Conservation (phyloP, 2,329 filamentous ascomycete genomes). For the Talaromyces sp. region DNA sequence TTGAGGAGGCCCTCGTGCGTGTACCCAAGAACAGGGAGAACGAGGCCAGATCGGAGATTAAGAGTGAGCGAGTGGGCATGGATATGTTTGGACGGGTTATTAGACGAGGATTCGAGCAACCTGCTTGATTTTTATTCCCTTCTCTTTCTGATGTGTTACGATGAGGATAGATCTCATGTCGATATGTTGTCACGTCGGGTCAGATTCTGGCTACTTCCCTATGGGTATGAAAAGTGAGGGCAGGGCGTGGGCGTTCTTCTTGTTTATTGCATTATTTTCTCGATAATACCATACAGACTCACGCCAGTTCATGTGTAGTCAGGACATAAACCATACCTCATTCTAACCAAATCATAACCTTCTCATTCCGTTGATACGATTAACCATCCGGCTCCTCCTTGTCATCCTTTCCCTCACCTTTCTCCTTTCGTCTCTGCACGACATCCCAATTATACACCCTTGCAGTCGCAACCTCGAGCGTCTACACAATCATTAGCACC, state of each 20-base stretch:
- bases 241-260: conserved; percentile 19
- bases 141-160: conserved; percentile 11
- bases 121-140: conserved; percentile 48
- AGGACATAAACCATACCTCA: not conserved
- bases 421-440: conserved; percentile 89
- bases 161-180: conserved; percentile 18
- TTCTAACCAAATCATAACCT: not conserved
- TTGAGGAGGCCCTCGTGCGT: conserved; percentile 61
- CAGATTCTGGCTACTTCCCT: not conserved
- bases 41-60: conserved; percentile 92
- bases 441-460: conserved; percentile 99
- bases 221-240: conserved; percentile 13
- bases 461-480: conserved; percentile 92
- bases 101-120: conserved; percentile 80
- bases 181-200: conserved; percentile 13
- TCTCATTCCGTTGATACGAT: not conserved
- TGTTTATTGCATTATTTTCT: conserved; percentile 6
- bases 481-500: conserved; percentile 51
- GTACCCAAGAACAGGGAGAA: conserved; percentile 94
- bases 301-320: not conserved
- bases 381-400: conserved; percentile 25
- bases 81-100: conserved; percentile 62
- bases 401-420: conserved; percentile 52
- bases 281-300: not conserved
- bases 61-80: conserved; percentile 79